Evolutionary conservation across 768 basidiomycete species (phyloP), one percentile per base, ranked within the genome.

Genomic region (Rhizopogon rudus): DNA sequence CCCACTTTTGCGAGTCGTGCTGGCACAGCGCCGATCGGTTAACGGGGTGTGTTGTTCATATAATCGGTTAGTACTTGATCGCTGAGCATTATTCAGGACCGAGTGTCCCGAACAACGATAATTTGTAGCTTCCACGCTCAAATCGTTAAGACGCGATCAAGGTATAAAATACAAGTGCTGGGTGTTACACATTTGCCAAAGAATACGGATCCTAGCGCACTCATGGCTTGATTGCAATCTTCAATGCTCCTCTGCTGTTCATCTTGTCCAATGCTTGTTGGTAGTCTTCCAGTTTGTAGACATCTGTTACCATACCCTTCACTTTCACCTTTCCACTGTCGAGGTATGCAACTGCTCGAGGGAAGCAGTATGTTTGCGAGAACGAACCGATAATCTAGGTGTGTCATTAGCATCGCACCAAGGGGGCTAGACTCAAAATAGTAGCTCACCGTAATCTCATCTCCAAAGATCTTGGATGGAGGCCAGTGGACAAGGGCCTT

Each of bases 321-420:
- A 88, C 81, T 53, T 77, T 87, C 63, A 94, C 76, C 73, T 92
- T 93, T 6, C 90, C 89, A 59, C 83, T 82, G 63, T 96, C 93
- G 17, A 96, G 82, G 68, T 94, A 94, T 12, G 85, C 88, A 37
- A 96, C 83, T 2, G 93, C 91, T 5, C 93, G 85, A 43, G 92
- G 91, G 86, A 96, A 94, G 71, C 92, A 93, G 72, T 77, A 86
- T 1, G 86, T 86, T 61, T 94, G 93, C 8, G 92, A 88, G 75
- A 93, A 94, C 1, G 92, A 94, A 12, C 92, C 91, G 56, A 93
- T 90, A 61, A 93, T 93, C 88, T 91, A 51, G 48, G 12, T 0
- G 54, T 45, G 42, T 54, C 13, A 28, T 52, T n/a, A 52, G 8
- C 5, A 16, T 20, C 22, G 65, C 28, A 25, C 25, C 25, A 60